Base-by-base conservation (phyloP, 192 early-diverging fungal species). In the Gorgonomyces haynaldii region DNA sequence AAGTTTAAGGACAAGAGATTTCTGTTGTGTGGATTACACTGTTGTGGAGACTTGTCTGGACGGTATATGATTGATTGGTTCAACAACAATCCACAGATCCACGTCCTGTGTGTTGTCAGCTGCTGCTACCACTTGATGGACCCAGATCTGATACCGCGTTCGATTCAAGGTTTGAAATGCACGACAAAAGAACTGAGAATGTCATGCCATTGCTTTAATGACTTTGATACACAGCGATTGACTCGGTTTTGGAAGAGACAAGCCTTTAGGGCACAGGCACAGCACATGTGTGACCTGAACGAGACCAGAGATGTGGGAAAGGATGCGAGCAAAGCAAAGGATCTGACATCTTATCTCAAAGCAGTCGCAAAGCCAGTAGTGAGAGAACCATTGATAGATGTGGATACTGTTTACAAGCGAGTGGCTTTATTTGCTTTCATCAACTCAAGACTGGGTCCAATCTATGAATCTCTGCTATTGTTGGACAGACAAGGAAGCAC, bases 31-130 rank as follows among this genome's bases (percentile, higher is more conserved):
- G 44, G 44, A 5, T 20, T 46, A 0, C 44, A 46, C 32, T n/a
- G 17, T 35, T 46, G 44, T 35, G 44, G 44, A 10, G 44, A 46
- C 16, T 35, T 46, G 20, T 46, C 32, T 8, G 32, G 17, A 46
- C n/a, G 7, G 21, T 21, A 19, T 17, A 46, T 29, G 30, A 15
- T 35, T 4, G 20, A n/a, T 20, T 7, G 16, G 16, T 46, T 46
- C 32, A 46, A 46, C 6, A 46, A 26, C 23, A 29, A 16, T 1
- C 7, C 17, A 3, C 19, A 12, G 7, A 19, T 46, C 20, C 26
- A 46, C 6, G 44, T 22, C 4, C 26, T 46, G 2, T 8, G 17
- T 46, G 9, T 22, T n/a, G 26, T 46, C 1, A 22, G 44, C n/a
- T 46, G 44, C 30, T 46, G 44, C 30, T 46, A 30, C 16, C 44